These are phyloP conservation scores for Heterobasidion occidentale DNA, from an alignment of 1,284 basidiomycete species.

Conservation along the genomic window DNA sequence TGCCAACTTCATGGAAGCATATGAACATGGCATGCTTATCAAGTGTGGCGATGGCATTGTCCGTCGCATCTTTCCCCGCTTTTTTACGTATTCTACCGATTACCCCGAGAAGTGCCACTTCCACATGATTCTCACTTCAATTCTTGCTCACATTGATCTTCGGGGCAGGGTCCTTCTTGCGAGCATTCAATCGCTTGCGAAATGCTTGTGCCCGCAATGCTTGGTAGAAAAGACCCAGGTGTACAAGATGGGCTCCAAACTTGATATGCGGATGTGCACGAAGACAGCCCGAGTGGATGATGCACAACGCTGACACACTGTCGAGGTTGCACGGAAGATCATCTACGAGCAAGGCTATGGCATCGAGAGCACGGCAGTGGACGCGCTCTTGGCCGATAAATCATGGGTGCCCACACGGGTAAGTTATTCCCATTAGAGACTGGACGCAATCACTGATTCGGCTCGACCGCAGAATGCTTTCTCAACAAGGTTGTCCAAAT, in stretches of 20 bases:
- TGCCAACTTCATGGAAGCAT: not conserved
- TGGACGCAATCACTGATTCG: not conserved
- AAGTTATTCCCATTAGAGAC: not conserved
- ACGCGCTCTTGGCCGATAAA: slow-evolving; percentile 7
- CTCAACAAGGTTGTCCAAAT: not conserved
- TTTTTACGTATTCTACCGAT: slow-evolving; percentile 2
- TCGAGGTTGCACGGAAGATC: slow-evolving; percentile 6
- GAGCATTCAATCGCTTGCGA: slow-evolving; percentile 7
- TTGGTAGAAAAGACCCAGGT: slow-evolving; percentile 12
- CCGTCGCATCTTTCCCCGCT: not conserved
- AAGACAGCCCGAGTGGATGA: slow-evolving; percentile 1
- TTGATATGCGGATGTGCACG: slow-evolving; percentile 3
- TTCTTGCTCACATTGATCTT: not conserved
- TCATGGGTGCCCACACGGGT: not conserved
- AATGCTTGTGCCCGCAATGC: slow-evolving; percentile 23
- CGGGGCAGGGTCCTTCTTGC: slow-evolving; percentile 12
- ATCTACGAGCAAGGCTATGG: slow-evolving; percentile 11
- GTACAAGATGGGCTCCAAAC: slow-evolving; percentile 1
- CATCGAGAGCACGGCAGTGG: slow-evolving; percentile 4
- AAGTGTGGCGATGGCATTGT: not conserved
- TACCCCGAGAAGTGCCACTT: slow-evolving; percentile 2
- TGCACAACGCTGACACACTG: not conserved
- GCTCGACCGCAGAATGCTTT: slow-evolving; percentile 1
- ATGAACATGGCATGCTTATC: not conserved
- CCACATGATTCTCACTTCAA: not conserved